Evolutionary conservation across 371 early-diverging fungal species (phyloP).

Genomic region (Circinella minor): DNA sequence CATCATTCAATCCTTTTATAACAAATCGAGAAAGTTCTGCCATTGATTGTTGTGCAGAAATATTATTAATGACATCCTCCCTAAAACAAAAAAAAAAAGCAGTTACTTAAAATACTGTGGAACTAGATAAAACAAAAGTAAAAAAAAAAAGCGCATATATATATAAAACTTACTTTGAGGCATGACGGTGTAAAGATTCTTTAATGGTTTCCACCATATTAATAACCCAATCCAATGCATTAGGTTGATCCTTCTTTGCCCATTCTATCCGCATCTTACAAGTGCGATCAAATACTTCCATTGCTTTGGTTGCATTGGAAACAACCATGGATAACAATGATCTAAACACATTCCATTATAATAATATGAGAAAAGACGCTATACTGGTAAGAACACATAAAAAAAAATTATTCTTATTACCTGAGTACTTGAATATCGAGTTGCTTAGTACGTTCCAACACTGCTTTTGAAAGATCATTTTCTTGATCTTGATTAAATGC

Average conservation of each 20-base stretch:
- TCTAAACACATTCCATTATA: not conserved
- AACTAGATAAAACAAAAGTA: too few species aligned
- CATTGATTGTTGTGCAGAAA: not conserved
- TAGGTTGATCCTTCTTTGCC: not conserved
- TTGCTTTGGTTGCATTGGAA: not conserved
- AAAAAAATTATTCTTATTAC: not conserved
- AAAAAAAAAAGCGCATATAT: too few species aligned
- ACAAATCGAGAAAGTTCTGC: not conserved
- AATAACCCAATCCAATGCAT: constrained; percentile 16
- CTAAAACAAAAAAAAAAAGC: not conserved
- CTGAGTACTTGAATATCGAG: constrained; percentile 5
- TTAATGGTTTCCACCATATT: constrained; percentile 6
- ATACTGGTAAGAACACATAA: not conserved
- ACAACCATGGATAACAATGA: not conserved
- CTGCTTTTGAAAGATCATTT: not conserved
- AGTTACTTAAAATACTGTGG: too few species aligned
- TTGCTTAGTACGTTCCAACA: constrained; percentile 6
- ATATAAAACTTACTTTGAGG: not conserved
- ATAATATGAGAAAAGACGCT: not conserved
- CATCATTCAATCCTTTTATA: not conserved
- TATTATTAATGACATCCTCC: not conserved
- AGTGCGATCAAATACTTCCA: not conserved
- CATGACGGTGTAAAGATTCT: constrained; percentile 8
- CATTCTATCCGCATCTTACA: constrained; percentile 8
- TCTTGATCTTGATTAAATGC: not conserved